These are phyloP conservation scores for Cytospora piceicola DNA, from an alignment of 2,329 filamentous ascomycete species.

Conservation along the genomic window DNA sequence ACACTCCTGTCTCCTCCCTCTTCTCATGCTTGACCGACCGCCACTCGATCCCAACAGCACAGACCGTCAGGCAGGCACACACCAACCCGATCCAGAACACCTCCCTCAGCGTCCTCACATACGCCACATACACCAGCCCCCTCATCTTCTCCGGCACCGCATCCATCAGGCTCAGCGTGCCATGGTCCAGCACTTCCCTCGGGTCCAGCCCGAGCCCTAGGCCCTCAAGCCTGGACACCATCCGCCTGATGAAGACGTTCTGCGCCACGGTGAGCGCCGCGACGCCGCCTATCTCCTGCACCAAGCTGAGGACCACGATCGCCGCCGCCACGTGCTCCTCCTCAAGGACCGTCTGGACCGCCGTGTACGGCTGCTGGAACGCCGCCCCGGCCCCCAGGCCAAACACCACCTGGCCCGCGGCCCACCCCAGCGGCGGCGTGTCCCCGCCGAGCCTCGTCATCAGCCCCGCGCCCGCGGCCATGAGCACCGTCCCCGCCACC, in stretches of 20 bases:
- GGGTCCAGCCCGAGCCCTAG: neutral
- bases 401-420: constrained; percentile 58
- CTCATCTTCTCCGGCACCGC: neutral
- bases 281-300: constrained; percentile 6
- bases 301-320: constrained; percentile 2
- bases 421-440: constrained; percentile 53
- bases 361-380: constrained; percentile 8
- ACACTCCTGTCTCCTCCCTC: neutral
- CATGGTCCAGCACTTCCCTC: constrained; percentile 7
- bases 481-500: constrained; percentile 46
- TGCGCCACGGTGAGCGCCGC: constrained; percentile 5
- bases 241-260: neutral
- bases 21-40: constrained; percentile 21
- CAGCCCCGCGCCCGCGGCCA: constrained; percentile 41
- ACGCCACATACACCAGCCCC: neutral
- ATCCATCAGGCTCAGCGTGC: neutral
- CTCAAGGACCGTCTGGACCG: constrained; percentile 5
- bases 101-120: constrained; percentile 5
- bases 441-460: constrained; percentile 53
- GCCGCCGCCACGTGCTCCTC: neutral
- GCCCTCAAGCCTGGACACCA: neutral
- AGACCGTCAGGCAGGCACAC: neutral
- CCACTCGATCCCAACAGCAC: constrained; percentile 1
- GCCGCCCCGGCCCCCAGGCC: neutral
- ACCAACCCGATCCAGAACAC: constrained; percentile 2